A percentile compares a stretch with the other conserved stretches of the same genome.
phyloP scores from a whole-genome alignment of 768 basidiomycete genomes.

The Lentinula detonsa region DNA sequence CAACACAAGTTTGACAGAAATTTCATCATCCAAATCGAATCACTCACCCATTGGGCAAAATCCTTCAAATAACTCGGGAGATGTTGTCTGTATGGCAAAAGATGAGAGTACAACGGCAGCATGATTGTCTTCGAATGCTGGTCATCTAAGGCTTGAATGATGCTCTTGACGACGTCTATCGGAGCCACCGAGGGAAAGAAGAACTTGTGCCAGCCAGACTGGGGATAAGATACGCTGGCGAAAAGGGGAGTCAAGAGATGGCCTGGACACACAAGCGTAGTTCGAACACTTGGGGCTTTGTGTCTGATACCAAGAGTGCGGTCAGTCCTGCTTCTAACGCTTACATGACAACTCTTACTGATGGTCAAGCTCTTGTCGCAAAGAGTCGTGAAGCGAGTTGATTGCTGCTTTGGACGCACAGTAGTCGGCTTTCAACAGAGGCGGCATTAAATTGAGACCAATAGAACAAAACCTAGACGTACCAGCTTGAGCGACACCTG shows the following conservation, averaged over 20 bases:
- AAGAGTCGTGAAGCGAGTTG: slow-evolving; percentile 71
- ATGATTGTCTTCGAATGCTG: slow-evolving; percentile 68
- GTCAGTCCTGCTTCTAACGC: neutral
- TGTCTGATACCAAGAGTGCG: slow-evolving; percentile 37
- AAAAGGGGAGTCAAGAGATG: slow-evolving; percentile 80
- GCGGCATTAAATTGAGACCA: slow-evolving; percentile 2
- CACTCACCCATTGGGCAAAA: slow-evolving; percentile 65
- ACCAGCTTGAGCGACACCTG: slow-evolving; percentile 76
- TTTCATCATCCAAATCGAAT: neutral
- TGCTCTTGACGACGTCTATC: slow-evolving; percentile 68
- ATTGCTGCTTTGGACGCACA: slow-evolving; percentile 90
- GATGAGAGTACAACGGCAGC: slow-evolving; percentile 68
- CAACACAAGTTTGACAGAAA: neutral
- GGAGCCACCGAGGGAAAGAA: slow-evolving; percentile 72
- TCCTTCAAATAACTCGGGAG: slow-evolving; percentile 74
- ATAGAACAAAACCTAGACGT: slow-evolving; percentile 19
- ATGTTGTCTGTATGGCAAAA: slow-evolving; percentile 46
- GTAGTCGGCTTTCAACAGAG: slow-evolving; percentile 64
- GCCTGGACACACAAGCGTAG: slow-evolving; percentile 79
- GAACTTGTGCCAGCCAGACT: slow-evolving; percentile 54
- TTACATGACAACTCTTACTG: slow-evolving; percentile 32
- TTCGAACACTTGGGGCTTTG: slow-evolving; percentile 71
- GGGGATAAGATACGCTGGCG: slow-evolving; percentile 46
- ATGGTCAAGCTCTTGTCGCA: slow-evolving; percentile 85
- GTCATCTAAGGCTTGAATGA: slow-evolving; percentile 78